Conservation (phyloP, 306 rosid genomes). For the Acacia acuminata region DNA sequence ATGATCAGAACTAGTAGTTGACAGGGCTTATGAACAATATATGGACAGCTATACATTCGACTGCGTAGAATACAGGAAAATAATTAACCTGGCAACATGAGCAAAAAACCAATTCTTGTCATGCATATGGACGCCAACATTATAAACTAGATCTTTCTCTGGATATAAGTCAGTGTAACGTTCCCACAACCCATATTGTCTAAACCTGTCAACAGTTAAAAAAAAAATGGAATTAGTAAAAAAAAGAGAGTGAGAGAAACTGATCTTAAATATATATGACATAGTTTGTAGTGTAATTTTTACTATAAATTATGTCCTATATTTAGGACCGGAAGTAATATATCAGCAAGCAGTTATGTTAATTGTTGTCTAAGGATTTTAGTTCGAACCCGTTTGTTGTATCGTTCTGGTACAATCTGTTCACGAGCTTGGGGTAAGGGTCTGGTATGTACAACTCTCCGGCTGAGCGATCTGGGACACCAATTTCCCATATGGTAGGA, state of each 20-base stretch:
- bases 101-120: constrained; percentile 62
- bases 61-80: background rate
- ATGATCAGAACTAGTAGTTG: background rate
- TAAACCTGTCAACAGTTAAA: constrained; percentile 38
- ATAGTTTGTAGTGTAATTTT: no score
- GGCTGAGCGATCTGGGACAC: constrained; percentile 82
- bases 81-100: constrained; percentile 49
- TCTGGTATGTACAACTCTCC: constrained; percentile 66
- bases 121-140: constrained; percentile 30
- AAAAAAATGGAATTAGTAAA: background rate
- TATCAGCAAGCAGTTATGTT: no score
- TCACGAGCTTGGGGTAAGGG: constrained; percentile 49
- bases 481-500: constrained; percentile 84
- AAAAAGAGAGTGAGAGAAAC: background rate
- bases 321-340: no score
- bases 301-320: no score
- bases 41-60: background rate
- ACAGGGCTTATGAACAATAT: background rate
- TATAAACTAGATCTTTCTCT: constrained; percentile 49
- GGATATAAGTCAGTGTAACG: constrained; percentile 61
- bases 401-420: constrained; percentile 31
- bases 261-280: no score
- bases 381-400: constrained; percentile 38
- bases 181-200: constrained; percentile 75
- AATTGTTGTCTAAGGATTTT: background rate